Base-by-base conservation (phyloP, 129 eudicot genomes). In the Pittosporum tobira region DNA sequence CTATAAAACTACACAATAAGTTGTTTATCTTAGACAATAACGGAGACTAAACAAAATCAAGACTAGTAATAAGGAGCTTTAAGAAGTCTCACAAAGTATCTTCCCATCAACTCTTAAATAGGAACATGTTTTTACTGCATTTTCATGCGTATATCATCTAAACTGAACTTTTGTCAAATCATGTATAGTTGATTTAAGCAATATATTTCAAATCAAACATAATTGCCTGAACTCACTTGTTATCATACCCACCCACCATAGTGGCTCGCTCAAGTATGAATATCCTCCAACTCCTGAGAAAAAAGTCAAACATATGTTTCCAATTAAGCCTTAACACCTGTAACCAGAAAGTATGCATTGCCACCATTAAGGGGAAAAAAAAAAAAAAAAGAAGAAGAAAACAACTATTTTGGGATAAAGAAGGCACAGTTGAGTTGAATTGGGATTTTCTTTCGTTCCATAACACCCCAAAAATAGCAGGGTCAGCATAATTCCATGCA, bases 191-290 rank as follows among this genome's bases (percentile, higher is more conserved):
- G 19, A 25, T 27, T 10, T 45, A 25, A 25, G 24, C 36, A 43
- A 2, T 61, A 11, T 28, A 20, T 26, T 15, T 19, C 26, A 11
- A 27, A n/a, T 25, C 38, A 27, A 27, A 47, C 9, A 46, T 0
- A 24, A 14, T 16, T 27, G 43, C 9, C 28, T 12, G 46, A 75
- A 82, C 97, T 89, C 67, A 89, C 97, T 89, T 71, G 97, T 77
- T 67, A 77, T 89, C 91, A 89, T 73, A 75, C 97, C 97, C 66
- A 80, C 75, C 97, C 97, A 89, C 97, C 97, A 89, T 52, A 89
- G 82, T 77, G 97, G 97, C 77, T 89, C 97, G 55, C 79, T 82
- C 64, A 89, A 73, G 76, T 89, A 89, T 57, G 97, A 89, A 73
- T 82, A 89, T 58, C 97, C 97, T 69, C 97, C 97, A 66, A 63